Conservation (phyloP, 176 grass and related monocot genomes). For the Typha latifolia region DNA sequence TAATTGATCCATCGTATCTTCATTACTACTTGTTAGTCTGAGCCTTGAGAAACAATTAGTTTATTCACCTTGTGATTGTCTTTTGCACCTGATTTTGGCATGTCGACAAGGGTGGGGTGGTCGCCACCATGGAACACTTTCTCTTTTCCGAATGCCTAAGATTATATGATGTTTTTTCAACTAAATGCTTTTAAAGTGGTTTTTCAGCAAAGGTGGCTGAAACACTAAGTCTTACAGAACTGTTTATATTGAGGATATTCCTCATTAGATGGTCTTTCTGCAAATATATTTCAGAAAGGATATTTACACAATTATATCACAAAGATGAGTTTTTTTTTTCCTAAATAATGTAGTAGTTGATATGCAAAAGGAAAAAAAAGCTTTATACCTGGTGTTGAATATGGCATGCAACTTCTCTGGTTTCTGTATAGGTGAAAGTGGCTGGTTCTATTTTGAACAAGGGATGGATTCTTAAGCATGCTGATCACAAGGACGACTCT, state of each 20-base stretch:
- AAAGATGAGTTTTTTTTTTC: too few species aligned
- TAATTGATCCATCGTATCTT: conserved; percentile 14
- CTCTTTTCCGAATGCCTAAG: too few species aligned
- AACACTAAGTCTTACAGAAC: too few species aligned
- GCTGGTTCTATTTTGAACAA: conserved; percentile 44
- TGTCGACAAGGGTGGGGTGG: too few species aligned
- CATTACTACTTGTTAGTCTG: neutral
- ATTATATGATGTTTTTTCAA: neutral
- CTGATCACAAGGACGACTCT: conserved; percentile 58
- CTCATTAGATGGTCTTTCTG: too few species aligned
- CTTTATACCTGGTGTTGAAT: neutral
- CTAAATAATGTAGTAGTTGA: too few species aligned
- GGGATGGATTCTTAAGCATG: conserved; percentile 48
- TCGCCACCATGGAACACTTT: too few species aligned
- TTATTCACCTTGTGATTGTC: neutral
- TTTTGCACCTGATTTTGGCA: too few species aligned
- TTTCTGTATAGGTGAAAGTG: conserved; percentile 47
- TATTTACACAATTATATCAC: too few species aligned
- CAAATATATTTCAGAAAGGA: too few species aligned
- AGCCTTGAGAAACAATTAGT: neutral
- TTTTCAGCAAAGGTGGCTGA: too few species aligned
- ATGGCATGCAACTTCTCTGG: neutral
- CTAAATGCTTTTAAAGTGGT: neutral
- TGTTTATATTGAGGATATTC: too few species aligned
- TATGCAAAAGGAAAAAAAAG: neutral